Conservation (phyloP, 1,284 basidiomycete genomes). For the Boletus sp. region DNA sequence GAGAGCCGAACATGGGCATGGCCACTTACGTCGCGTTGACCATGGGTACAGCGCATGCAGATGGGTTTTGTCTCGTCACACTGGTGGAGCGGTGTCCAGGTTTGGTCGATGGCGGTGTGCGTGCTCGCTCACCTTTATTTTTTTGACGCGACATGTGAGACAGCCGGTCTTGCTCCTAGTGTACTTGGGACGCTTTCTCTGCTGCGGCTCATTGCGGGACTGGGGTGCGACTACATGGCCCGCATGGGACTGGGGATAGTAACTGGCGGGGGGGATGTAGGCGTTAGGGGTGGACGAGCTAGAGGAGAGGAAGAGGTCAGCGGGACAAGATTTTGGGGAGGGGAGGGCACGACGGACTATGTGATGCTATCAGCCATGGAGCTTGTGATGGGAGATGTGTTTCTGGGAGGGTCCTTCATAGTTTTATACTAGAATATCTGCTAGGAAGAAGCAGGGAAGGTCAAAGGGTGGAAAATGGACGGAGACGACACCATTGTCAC, state of each 20-base stretch:
- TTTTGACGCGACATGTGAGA: slow-evolving; percentile 79
- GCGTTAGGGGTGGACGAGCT: slow-evolving; percentile 36
- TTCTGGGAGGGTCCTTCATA: slow-evolving; percentile 41
- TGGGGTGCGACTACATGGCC: slow-evolving; percentile 45
- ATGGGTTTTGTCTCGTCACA: slow-evolving; percentile 80
- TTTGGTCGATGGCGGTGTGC: slow-evolving; percentile 2
- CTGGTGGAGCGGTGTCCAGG: slow-evolving; percentile 37
- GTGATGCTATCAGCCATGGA: slow-evolving; percentile 56
- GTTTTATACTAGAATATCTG: slow-evolving; percentile 36
- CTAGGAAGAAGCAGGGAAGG: slow-evolving; percentile 35
- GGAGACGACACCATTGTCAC: slow-evolving; percentile 44
- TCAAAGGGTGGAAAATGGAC: slow-evolving; percentile 43
- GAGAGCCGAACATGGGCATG: slow-evolving; percentile 8
- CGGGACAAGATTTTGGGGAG: slow-evolving; percentile 8
- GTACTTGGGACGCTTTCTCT: slow-evolving; percentile 80
- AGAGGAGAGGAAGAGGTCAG: slow-evolving; percentile 21
- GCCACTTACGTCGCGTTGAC: slow-evolving; percentile 62
- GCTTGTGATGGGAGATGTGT: slow-evolving; percentile 39
- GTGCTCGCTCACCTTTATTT: slow-evolving; percentile 66
- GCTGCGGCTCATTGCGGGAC: slow-evolving; percentile 46
- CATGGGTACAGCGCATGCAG: slow-evolving; percentile 75
- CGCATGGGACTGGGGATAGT: slow-evolving; percentile 40
- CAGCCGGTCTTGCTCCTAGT: slow-evolving; percentile 84
- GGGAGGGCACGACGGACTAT: slow-evolving; percentile 48
- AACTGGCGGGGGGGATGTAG: slow-evolving; percentile 46